phyloP scores from a whole-genome alignment of 2,329 filamentous ascomycete species.

The Gyromitra esculenta region DNA sequence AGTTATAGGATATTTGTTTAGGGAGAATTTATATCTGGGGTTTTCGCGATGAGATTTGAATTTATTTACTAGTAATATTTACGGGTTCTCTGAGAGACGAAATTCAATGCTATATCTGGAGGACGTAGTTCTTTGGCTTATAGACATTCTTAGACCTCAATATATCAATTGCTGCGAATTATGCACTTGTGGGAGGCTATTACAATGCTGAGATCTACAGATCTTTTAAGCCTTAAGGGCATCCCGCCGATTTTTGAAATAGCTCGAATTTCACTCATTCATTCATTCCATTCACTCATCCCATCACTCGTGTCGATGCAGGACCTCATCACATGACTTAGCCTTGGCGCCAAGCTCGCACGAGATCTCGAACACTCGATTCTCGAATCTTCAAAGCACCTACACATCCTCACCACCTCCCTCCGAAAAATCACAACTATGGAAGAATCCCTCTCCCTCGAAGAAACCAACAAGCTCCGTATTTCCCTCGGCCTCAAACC shows the following conservation, averaged over 20 bases:
- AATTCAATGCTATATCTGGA: too few relatives aligned
- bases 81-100: too few relatives aligned
- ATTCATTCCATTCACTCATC: conserved; percentile 4
- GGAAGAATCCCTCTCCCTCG: conserved; percentile 75
- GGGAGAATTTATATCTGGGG: too few relatives aligned
- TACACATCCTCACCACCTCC: neutral
- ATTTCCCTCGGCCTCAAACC: conserved; percentile 89
- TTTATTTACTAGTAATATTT: too few relatives aligned
- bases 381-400: neutral
- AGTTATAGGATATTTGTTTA: too few relatives aligned
- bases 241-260: neutral
- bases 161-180: too few relatives aligned
- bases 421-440: conserved; percentile 57
- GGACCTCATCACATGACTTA: neutral
- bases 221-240: neutral
- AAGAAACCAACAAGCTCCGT: conserved; percentile 93
- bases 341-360: conserved; percentile 1
- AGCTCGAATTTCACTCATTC: neutral
- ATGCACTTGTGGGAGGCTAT: too few relatives aligned
- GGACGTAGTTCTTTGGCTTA: too few relatives aligned
- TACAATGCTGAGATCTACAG: too few relatives aligned
- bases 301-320: neutral
- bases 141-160: too few relatives aligned
- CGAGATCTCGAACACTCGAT: neutral
- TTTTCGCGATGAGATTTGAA: too few relatives aligned